Evolutionary conservation across 129 eudicot genomes (phyloP).

Genomic region (Lactuca saligna): DNA sequence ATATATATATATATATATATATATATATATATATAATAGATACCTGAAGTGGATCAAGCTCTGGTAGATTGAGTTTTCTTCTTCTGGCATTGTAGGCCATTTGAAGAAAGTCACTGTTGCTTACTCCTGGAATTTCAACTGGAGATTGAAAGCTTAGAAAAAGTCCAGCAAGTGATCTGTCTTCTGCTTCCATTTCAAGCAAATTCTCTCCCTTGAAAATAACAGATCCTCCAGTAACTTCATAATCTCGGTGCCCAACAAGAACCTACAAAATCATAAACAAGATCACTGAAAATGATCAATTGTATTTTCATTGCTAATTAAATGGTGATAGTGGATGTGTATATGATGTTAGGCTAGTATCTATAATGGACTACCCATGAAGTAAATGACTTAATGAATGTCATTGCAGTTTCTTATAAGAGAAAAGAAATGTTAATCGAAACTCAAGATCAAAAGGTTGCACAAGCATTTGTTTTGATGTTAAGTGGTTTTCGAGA

Average conservation of each 20-base stretch:
- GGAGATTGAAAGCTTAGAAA: slow-evolving; percentile 98
- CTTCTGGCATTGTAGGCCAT: slow-evolving; percentile 97
- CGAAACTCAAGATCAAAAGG: background rate
- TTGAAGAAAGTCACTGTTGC: slow-evolving; percentile 81
- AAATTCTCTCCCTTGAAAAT: slow-evolving; percentile 80
- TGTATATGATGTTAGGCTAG: no score
- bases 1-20: no score
- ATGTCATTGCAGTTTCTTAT: no score
- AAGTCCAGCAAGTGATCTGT: slow-evolving; percentile 90
- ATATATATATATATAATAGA: background rate
- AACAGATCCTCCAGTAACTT: slow-evolving; percentile 82
- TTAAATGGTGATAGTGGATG: no score
- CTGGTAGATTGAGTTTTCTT: slow-evolving; percentile 77
- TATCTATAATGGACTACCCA: no score
- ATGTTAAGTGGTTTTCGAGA: no score
- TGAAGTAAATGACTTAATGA: no score
- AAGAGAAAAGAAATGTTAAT: no score
- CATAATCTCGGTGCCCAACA: slow-evolving; percentile 96
- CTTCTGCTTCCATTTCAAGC: slow-evolving; percentile 98
- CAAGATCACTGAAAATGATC: no score
- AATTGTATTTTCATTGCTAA: no score
- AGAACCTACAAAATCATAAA: slow-evolving; percentile 57
- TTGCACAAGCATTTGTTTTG: background rate
- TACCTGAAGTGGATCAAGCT: slow-evolving; percentile 95
- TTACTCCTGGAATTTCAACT: slow-evolving; percentile 95